Percentiles rank a stretch among this genome's conserved stretches.
Evolutionary conservation across 805 yeast species (phyloP).

Genomic region (Hanseniaspora meyeri): DNA sequence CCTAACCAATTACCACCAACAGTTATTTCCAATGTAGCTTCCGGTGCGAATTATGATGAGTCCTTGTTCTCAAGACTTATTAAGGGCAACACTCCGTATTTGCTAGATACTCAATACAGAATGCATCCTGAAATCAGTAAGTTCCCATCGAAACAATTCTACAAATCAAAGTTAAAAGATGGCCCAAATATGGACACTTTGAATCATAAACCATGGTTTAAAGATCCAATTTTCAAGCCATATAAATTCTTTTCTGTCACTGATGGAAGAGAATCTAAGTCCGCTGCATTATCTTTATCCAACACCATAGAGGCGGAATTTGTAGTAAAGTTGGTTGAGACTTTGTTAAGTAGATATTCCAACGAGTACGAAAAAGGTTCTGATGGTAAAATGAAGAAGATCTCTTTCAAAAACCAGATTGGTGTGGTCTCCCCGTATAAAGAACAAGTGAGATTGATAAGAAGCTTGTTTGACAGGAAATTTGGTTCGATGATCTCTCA

Average conservation of each 20-base stretch:
- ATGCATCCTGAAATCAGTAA: slow-evolving; percentile 88
- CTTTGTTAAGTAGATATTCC: slow-evolving; percentile 34
- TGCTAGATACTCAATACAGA: slow-evolving; percentile 86
- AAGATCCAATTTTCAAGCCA: slow-evolving; percentile 44
- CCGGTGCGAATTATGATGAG: slow-evolving; percentile 74
- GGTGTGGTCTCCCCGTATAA: slow-evolving; percentile 94
- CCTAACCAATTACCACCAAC: slow-evolving; percentile 95
- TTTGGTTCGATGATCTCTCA: slow-evolving; percentile 54
- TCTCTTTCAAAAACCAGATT: slow-evolving; percentile 54
- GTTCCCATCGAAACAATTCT: slow-evolving; percentile 80
- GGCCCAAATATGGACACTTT: slow-evolving; percentile 58
- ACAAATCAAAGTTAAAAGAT: slow-evolving; percentile 56
- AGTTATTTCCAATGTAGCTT: slow-evolving; percentile 65
- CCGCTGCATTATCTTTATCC: slow-evolving; percentile 53
- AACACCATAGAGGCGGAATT: slow-evolving; percentile 62
- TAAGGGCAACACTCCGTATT: slow-evolving; percentile 63
- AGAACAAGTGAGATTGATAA: slow-evolving; percentile 60
- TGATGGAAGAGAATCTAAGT: slow-evolving; percentile 51
- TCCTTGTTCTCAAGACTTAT: slow-evolving; percentile 81
- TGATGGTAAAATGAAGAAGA: slow-evolving; percentile 23
- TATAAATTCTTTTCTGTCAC: slow-evolving; percentile 64
- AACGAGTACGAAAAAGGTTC: not conserved
- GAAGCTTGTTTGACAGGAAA: slow-evolving; percentile 40
- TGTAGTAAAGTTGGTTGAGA: slow-evolving; percentile 54
- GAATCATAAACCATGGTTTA: slow-evolving; percentile 70